A percentile compares a stretch with the other conserved stretches of the same genome.
Conservation (phyloP, 108 stramenopile genomes). For the Pseudonitzschia multistriata region DNA sequence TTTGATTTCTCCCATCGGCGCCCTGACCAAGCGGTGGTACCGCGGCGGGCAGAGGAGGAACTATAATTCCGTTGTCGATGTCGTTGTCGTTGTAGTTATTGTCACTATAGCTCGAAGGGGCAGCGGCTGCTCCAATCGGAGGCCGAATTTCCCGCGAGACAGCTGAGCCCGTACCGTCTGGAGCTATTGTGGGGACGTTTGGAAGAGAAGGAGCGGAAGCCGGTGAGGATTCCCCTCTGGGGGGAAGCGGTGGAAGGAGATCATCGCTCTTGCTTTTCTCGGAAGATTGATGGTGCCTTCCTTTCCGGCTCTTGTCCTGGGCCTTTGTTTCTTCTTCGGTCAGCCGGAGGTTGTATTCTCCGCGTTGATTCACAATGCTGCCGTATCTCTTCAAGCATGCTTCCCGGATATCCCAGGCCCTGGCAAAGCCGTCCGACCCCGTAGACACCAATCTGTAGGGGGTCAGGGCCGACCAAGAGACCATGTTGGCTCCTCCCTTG, state of each 20-base stretch:
- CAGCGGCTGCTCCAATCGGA: conserved; percentile 11
- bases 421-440: conserved; percentile 73
- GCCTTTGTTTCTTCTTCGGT: conserved; percentile 13
- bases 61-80: conserved; percentile 19
- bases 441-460: conserved; percentile 77
- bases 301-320: neutral
- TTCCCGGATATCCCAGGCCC: conserved; percentile 80
- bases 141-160: conserved; percentile 12
- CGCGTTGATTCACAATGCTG: conserved; percentile 46
- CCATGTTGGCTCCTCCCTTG: conserved; percentile 79
- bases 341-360: conserved; percentile 31
- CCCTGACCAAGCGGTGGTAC: conserved; percentile 35
- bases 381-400: conserved; percentile 74
- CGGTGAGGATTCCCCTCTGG: neutral
- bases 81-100: neutral
- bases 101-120: neutral
- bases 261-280: neutral
- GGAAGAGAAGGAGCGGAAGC: neutral
- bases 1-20: conserved; percentile 13
- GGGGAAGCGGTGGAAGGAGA: conserved; percentile 14
- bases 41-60: conserved; percentile 44
- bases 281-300: neutral
- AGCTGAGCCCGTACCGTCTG: conserved; percentile 5
- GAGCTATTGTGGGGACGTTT: neutral
- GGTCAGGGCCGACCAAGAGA: conserved; percentile 78